phyloP scores from a whole-genome alignment of 2,329 filamentous ascomycete genomes.

The Lojkania enalia region DNA sequence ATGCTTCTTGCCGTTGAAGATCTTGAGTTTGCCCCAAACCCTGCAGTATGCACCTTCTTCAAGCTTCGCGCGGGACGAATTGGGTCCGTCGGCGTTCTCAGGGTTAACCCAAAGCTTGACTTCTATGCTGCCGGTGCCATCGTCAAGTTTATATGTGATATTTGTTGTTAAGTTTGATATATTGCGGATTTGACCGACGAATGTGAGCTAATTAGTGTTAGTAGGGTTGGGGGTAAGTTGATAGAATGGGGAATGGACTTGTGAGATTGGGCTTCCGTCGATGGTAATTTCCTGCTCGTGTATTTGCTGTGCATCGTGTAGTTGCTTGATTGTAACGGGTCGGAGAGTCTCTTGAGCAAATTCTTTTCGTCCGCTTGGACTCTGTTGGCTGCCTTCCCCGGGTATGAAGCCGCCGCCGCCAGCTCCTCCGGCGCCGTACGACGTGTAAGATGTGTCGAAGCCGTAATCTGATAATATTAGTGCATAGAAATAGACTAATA shows the following conservation, averaged over 20 bases:
- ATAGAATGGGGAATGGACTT: constrained; percentile 43
- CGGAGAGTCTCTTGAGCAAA: constrained; percentile 78
- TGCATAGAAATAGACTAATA: not conserved
- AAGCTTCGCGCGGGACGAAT: constrained; percentile 58
- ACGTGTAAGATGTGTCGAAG: constrained; percentile 57
- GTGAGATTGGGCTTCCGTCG: constrained; percentile 72
- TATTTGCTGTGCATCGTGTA: constrained; percentile 77
- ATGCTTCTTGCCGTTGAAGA: constrained; percentile 80
- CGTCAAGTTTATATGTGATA: constrained; percentile 89
- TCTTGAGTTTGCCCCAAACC: constrained; percentile 82
- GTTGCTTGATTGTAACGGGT: constrained; percentile 93
- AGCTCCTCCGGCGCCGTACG: constrained; percentile 58
- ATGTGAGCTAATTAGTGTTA: constrained; percentile 65
- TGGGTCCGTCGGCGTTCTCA: constrained; percentile 53
- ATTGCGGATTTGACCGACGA: constrained; percentile 88
- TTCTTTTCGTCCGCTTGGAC: constrained; percentile 44
- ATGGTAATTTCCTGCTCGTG: constrained; percentile 74
- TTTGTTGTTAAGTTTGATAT: constrained; percentile 87
- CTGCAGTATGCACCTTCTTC: constrained; percentile 79
- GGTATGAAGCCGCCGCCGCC: constrained; percentile 65
- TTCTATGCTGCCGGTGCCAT: constrained; percentile 90
- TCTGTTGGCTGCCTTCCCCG: constrained; percentile 53
- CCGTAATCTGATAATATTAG: constrained; percentile 32
- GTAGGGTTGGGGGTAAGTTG: constrained; percentile 1
- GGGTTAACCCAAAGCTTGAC: constrained; percentile 84